Base-by-base conservation (phyloP, 2,329 filamentous ascomycete genomes). In the Fusarium anguioides region DNA sequence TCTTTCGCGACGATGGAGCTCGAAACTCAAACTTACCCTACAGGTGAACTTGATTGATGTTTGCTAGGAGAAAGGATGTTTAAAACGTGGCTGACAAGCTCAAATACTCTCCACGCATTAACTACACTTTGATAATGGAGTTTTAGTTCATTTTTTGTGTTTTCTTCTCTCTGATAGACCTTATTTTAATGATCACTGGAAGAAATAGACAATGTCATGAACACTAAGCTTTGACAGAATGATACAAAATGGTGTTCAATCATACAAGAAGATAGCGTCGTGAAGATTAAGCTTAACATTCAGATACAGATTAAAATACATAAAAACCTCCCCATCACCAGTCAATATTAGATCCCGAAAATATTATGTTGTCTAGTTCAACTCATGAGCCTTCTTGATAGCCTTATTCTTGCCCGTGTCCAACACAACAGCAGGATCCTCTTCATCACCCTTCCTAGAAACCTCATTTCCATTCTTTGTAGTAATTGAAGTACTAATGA, bases 381-480 rank as follows among this genome's bases (percentile, higher is more conserved):
- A 50, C 66, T 82, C 80, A 33, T 82, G 80, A 7, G 62, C 74
- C 20, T 74, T 60, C 72, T 82, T 82, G 47, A 82, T 75, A 1
- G 78, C 80, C 64, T 81, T 81, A 2, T 77, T 80, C 62, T 80
- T 81, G 4, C 80, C 79, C 0, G 79, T 75, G 36, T 81, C 80
- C 4, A 83, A 44, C 5, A 83, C 73, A 6, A 83, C 80, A 0
- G 81, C 81, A 4, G 81, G 81, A 11, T 82, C 80, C 10, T 81
- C 76, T 0, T 75, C 55, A 8, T 78, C 65, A 6, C 81, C 81
- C 14, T 82, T 73, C 3, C 81, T 77, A 1, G 76, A 75, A 1
- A 82, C 80, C 36, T 79, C 46, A 36, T 80, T 82, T 0, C 81
- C 81, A 9, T 73, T 72, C 66, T 82, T 82, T 2, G 81, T 83